Base-by-base conservation (phyloP, 345 rosid species). In the Zanthoxylum bungeanum region DNA sequence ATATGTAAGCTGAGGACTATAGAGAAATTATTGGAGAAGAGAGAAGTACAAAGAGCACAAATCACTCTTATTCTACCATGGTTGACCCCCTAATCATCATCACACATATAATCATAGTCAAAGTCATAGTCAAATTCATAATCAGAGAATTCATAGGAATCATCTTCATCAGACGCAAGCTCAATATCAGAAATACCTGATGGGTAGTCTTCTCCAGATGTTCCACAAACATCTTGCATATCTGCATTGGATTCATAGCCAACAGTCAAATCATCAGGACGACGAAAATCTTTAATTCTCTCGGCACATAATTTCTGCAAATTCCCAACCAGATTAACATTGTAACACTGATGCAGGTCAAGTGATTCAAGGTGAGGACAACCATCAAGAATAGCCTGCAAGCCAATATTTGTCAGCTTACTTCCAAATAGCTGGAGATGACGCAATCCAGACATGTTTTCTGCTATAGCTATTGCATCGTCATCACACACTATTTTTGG, bases 341-440 rank as follows among this genome's bases (percentile, higher is more conserved):
- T 82, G 78, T 79, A 84, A 80, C 93, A 90, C 51, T 75, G 84
- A 39, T 93, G 86, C 65, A 92, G 64, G 80, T 92, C 98, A 63
- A 92, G 92, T 12, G 82, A 83, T 71, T 85, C 89, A 7, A 90
- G 85, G 71, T 74, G 77, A 60, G 75, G 86, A 70, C 97, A 92
- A 25, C 84, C 77, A 27, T 87, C 81, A 2, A 90, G 91, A 76
- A 92, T 85, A 36, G 81, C 89, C 69, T 69, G 64, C 74, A 90
- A 68, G n/a, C 97, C 97, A 2, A 22, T 50, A 64, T 88, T 80
- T 37, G 93, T 87, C 68, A 88, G 47, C 72, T 66, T 66, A 56
- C 84, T 85, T 22, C 92, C 88, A 6, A 82, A 85, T 60, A 89
- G 77, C 81, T 86, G 86, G 47, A 92, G 96, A 63, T 71, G 76